A percentile compares a stretch with the other conserved stretches of the same genome.
phyloP scores from a whole-genome alignment of 768 basidiomycete species.

The Kwoniella sp. region DNA sequence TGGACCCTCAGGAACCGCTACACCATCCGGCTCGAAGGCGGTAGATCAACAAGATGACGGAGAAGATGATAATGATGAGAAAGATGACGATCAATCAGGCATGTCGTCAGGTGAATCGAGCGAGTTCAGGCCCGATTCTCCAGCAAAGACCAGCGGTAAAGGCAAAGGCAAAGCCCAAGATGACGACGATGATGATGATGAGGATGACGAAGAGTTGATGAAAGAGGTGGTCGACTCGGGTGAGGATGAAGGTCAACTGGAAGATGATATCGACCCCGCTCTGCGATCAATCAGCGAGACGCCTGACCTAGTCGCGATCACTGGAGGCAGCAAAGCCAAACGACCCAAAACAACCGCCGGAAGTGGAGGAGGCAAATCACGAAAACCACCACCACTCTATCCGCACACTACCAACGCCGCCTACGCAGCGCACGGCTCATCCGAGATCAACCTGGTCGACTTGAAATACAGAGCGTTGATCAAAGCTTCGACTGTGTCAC shows the following conservation, averaged over 20 bases:
- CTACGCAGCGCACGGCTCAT: constrained; percentile 17
- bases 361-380: constrained; percentile 7
- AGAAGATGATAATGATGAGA: constrained; percentile 8
- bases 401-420: constrained; percentile 1
- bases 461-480: constrained; percentile 31
- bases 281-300: constrained; percentile 5
- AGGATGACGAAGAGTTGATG: constrained; percentile 4
- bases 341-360: not conserved
- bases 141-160: constrained; percentile 5
- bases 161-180: constrained; percentile 11
- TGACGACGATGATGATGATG: constrained; percentile 6
- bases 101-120: constrained; percentile 22
- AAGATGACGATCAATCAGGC: not conserved
- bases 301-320: constrained; percentile 1
- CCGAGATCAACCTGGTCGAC: constrained; percentile 31
- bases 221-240: constrained; percentile 1
- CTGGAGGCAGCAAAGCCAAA: not conserved
- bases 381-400: not conserved
- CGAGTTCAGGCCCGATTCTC: constrained; percentile 23
- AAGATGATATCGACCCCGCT: constrained; percentile 10
- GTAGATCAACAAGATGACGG: not conserved
- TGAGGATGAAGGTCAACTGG: constrained; percentile 1
- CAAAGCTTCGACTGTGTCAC: constrained; percentile 11
- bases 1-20: not conserved
- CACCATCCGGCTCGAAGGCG: not conserved